Base-by-base conservation (phyloP, 2,329 filamentous ascomycete species). In the Scedosporium aurantiacum region DNA sequence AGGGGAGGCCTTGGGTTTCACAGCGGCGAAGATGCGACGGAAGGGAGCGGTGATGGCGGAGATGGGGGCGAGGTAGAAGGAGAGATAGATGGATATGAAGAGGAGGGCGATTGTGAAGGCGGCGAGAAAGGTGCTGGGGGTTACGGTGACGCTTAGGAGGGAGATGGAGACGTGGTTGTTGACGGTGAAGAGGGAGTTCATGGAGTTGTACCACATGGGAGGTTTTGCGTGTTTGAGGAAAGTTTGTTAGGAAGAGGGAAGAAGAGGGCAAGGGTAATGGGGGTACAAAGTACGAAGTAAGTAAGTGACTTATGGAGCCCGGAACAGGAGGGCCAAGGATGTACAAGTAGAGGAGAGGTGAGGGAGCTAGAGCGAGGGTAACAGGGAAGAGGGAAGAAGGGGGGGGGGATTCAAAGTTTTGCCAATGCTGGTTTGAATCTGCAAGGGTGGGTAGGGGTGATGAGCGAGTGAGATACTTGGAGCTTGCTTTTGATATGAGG, bases 151-250 rank as follows among this genome's bases (percentile, higher is more conserved):
- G 72, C 78, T 84, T 70, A 85, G 70, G 66, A 85, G 77, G 62
- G 81, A 82, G 70, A 85, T 77, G 62, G 81, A 82, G 70, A 85
- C 77, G 78, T 83, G 80, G 72, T 82, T 85, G 73, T 84, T 82
- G 66, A 85, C 78, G 60, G 81, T 81, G 66, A 85, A 73, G 70
- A 85, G 75, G 63, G 82, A 82, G 75, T 78, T 79, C 82, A 84
- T 84, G 69, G 73, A 73, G 71, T 65, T 40, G 37, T 23, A 28
- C 57, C 41, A 32, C 57, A 41, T 32, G 16, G n/a, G 14, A 23
- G 57, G 43, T 10, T 52, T 52, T 25, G 27, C 7, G 27, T 23
- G 23, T 59, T 66, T 65, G 65, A 52, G 57, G 32, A 27, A 37
- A 56, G 58, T 54, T 18, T 16, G 3, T 37, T 47, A 14, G 25